Conservation (phyloP, 805 yeast species). For the Kodamaea fukazawae region DNA sequence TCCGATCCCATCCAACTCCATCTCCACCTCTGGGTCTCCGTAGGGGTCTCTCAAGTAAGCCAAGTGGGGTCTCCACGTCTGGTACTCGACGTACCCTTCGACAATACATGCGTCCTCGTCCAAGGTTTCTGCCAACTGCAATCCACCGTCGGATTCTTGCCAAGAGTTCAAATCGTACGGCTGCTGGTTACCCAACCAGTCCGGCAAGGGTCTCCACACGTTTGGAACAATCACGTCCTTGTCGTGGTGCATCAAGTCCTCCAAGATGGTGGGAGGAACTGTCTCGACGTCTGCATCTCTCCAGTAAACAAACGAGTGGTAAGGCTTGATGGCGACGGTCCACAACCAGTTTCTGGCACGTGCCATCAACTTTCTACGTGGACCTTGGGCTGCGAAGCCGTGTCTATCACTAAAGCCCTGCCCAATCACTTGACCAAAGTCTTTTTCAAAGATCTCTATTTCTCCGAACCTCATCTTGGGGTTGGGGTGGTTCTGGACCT, state of each 20-base stretch:
- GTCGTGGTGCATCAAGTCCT: constrained; percentile 89
- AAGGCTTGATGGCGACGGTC: constrained; percentile 81
- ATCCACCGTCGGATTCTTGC: constrained; percentile 82
- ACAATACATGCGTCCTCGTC: constrained; percentile 96
- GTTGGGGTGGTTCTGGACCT: constrained; percentile 66
- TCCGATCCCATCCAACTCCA: constrained; percentile 95
- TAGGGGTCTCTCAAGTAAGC: constrained; percentile 93
- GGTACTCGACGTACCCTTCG: constrained; percentile 96
- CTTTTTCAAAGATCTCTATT: constrained; percentile 85
- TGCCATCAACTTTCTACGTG: constrained; percentile 92
- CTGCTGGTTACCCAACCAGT: constrained; percentile 81
- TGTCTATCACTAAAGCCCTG: constrained; percentile 92
- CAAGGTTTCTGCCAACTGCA: constrained; percentile 68
- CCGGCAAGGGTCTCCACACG: constrained; percentile 88
- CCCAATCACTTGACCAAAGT: constrained; percentile 90
- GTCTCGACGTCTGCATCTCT: constrained; percentile 97
- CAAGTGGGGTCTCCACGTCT: constrained; percentile 96
- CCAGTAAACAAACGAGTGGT: constrained; percentile 97
- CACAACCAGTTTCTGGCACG: constrained; percentile 93
- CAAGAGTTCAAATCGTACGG: constrained; percentile 84
- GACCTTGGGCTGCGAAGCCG: constrained; percentile 95
- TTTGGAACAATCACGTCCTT: constrained; percentile 93
- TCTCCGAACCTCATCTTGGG: constrained; percentile 67
- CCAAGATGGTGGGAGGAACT: constrained; percentile 77
- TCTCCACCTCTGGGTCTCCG: constrained; percentile 91